Evolutionary conservation across 306 rosid species (phyloP), one percentile per base, ranked within the genome.

Genomic region (Begonia fuchsioides): DNA sequence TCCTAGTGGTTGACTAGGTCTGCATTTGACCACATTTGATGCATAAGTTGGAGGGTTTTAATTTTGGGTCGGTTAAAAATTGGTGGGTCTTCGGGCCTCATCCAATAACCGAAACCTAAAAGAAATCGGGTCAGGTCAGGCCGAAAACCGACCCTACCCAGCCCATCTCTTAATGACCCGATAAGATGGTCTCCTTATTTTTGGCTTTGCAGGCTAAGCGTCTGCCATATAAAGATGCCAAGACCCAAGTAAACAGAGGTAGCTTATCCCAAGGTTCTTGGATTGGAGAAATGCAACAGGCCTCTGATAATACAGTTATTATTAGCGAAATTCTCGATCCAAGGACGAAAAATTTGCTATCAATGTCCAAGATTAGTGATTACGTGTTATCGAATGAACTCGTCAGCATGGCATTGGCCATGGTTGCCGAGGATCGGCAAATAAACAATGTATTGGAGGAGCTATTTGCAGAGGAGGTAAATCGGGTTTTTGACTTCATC

Each of bases 351-450:
- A 86, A 86, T 64, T 72, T 86, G 39, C 59, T 86, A 57, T 75
- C 93, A 46, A 70, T 86, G 93, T 86, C 96, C 51, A 82, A 70
- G 72, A 86, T 86, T 66, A 86, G 96, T 38, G 86, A 86, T 66
- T 86, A 86, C 67, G 93, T 86, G 67, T 65, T 86, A 63, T 86
- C 96, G 20, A 86, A 86, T 63, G 90, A 82, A 62, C 96, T 86
- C 16, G 94, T 86, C 65, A 86, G 96, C 81, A 86, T 86, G 96
- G 96, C 96, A 58, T 64, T 86, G 53, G 96, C 96, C 50, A 86
- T 86, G 96, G 94, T 86, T 55, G 72, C 90, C 11, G 93, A 86
- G 72, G 96, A 86, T 74, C 78, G 73, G n/a, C 96, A 86, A 57
- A 86, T 82, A 74, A 82, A 82, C 61, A 78, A 72, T 62, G 94